Evolutionary conservation across 208 protist species (phyloP).

Genomic region (Crithidia brevicula): DNA sequence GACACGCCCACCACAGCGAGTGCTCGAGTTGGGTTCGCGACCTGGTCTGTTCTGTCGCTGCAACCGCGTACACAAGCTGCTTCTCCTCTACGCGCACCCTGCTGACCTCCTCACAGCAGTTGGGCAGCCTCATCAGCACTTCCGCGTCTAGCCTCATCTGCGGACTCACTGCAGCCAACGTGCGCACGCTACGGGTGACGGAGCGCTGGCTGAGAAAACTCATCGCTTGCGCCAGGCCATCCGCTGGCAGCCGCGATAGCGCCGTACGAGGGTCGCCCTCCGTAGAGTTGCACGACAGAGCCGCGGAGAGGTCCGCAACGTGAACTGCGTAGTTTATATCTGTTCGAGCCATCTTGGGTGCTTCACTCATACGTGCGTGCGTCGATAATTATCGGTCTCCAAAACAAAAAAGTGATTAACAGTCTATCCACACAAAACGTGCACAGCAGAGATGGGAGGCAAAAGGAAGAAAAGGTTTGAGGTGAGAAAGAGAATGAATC

Average conservation of each 20-base stretch:
- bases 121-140: not conserved
- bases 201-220: not conserved
- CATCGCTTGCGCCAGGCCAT: constrained; percentile 13
- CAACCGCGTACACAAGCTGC: not conserved
- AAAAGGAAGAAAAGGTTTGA: too few relatives aligned
- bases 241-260: not conserved
- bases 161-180: not conserved
- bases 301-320: not conserved
- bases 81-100: not conserved
- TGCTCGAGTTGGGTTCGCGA: not conserved
- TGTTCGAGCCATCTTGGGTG: too few relatives aligned
- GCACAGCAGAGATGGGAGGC: too few relatives aligned
- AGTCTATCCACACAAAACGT: too few relatives aligned
- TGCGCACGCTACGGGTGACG: not conserved
- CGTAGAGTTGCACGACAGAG: not conserved
- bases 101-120: too few relatives aligned
- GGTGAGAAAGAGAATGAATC: too few relatives aligned
- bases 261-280: not conserved
- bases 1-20: constrained; percentile 4
- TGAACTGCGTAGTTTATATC: not conserved
- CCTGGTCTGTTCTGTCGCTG: not conserved
- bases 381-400: too few relatives aligned
- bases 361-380: too few relatives aligned
- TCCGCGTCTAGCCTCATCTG: constrained; percentile 9
- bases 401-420: too few relatives aligned